A percentile compares a stretch with the other conserved stretches of the same genome.
phyloP scores from a whole-genome alignment of 495 filamentous ascomycete genomes.

The Pyrenula aspistea region DNA sequence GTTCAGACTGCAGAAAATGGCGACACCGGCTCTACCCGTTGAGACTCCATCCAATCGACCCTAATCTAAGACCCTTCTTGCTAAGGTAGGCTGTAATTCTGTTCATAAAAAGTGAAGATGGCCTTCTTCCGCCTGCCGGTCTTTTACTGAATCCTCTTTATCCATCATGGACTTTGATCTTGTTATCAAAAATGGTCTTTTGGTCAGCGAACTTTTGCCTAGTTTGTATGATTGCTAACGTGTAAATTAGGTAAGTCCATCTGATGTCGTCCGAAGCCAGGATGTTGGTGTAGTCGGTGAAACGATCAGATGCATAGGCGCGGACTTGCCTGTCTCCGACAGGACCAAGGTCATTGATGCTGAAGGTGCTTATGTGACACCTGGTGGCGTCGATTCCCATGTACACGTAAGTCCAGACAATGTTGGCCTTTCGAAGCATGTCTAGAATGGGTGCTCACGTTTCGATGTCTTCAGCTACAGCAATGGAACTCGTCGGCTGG shows the following conservation, averaged over 20 bases:
- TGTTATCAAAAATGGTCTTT: background rate
- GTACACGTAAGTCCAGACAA: constrained; percentile 30
- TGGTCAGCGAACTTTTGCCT: background rate
- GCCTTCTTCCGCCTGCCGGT: too few relatives aligned
- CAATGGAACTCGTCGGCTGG: constrained; percentile 27
- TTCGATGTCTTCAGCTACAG: background rate
- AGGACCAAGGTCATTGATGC: constrained; percentile 12
- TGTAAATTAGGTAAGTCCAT: constrained; percentile 4
- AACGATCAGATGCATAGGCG: constrained; percentile 26
- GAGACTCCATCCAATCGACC: too few relatives aligned
- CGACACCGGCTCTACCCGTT: too few relatives aligned
- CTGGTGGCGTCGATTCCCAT: constrained; percentile 32
- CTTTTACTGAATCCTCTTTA: too few relatives aligned
- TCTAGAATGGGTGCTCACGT: background rate
- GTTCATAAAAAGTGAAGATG: too few relatives aligned
- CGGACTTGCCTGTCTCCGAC: constrained; percentile 1
- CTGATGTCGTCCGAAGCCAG: constrained; percentile 21
- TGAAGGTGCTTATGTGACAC: constrained; percentile 22
- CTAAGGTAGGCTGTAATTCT: too few relatives aligned
- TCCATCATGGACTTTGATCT: background rate
- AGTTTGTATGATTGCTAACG: background rate
- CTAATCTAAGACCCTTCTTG: too few relatives aligned
- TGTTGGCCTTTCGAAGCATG: too few relatives aligned
- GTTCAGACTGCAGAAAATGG: too few relatives aligned
- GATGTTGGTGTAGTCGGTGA: constrained; percentile 41